phyloP scores from a whole-genome alignment of 768 basidiomycete species.

The Mycena vitilis region DNA sequence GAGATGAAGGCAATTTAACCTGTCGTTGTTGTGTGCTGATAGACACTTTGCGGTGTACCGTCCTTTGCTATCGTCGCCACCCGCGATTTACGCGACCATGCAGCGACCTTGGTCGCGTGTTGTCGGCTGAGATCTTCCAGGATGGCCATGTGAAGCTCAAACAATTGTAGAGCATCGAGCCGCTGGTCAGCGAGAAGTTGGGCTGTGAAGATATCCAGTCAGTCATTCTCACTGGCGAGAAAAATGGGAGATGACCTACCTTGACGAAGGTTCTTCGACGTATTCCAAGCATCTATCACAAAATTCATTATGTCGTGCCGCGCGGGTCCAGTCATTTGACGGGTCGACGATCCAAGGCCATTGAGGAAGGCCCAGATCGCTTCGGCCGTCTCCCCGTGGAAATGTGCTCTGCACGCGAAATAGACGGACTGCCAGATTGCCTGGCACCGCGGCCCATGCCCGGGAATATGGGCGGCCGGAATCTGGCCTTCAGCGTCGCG shows the following conservation, averaged over 20 bases:
- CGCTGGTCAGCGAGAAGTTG: constrained; percentile 20
- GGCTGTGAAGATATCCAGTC: not conserved
- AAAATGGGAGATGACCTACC: not conserved
- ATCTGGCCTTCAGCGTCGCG: constrained; percentile 18
- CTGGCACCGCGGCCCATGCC: constrained; percentile 15
- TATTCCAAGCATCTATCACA: constrained; percentile 25
- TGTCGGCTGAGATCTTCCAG: constrained; percentile 20
- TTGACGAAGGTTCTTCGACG: constrained; percentile 10
- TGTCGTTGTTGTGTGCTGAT: constrained; percentile 14
- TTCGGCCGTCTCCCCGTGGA: constrained; percentile 29
- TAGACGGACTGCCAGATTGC: constrained; percentile 24
- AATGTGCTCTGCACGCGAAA: constrained; percentile 26
- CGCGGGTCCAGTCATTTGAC: constrained; percentile 24
- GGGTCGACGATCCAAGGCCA: constrained; percentile 17
- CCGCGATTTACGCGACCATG: constrained; percentile 8
- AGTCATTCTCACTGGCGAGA: not conserved
- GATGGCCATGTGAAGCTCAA: constrained; percentile 24
- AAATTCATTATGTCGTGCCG: constrained; percentile 26
- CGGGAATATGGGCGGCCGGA: constrained; percentile 25
- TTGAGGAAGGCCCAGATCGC: constrained; percentile 28
- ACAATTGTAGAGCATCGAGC: constrained; percentile 12
- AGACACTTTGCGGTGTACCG: constrained; percentile 7
- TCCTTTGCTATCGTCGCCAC: not conserved
- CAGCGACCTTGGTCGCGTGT: constrained; percentile 14
- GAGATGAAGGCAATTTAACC: not conserved